phyloP scores from a whole-genome alignment of 1,284 basidiomycete genomes.

The Ganoderma multipileum region DNA sequence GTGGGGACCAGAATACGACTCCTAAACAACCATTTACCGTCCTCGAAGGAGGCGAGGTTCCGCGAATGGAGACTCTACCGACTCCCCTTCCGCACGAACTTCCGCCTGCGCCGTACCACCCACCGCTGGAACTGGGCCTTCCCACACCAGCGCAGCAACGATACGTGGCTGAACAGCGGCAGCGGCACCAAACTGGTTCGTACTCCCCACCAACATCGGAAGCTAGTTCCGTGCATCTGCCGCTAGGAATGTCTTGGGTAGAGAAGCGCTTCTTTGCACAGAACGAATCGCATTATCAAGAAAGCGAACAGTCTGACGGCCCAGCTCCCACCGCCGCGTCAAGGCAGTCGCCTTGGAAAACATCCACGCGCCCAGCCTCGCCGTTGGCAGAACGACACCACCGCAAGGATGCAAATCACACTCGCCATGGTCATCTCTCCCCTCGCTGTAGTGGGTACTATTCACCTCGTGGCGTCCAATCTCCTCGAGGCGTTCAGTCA shows the following conservation, averaged over 20 bases:
- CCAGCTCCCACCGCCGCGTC: neutral
- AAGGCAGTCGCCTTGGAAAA: conserved; percentile 21
- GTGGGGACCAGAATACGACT: conserved; percentile 26
- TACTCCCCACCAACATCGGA: conserved; percentile 17
- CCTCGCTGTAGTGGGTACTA: conserved; percentile 10
- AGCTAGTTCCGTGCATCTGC: neutral
- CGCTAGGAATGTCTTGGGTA: conserved; percentile 25
- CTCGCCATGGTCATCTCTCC: conserved; percentile 21
- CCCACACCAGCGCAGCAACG: conserved; percentile 28
- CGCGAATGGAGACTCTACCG: conserved; percentile 50
- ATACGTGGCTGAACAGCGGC: conserved; percentile 11
- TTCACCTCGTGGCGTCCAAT: conserved; percentile 7
- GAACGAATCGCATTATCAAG: conserved; percentile 15
- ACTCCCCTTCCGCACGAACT: conserved; percentile 66
- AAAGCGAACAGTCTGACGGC: conserved; percentile 31
- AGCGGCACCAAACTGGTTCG: conserved; percentile 3
- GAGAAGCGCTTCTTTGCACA: conserved; percentile 25
- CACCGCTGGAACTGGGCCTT: conserved; percentile 42
- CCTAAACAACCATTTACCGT: conserved; percentile 35
- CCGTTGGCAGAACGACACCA: conserved; percentile 21
- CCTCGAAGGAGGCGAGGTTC: conserved; percentile 33
- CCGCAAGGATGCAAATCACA: conserved; percentile 19
- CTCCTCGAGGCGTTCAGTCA: conserved; percentile 27
- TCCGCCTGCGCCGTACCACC: conserved; percentile 48
- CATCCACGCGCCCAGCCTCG: neutral